Conservation (phyloP, 176 grass and related monocot genomes). For the Oryza coarctata region DNA sequence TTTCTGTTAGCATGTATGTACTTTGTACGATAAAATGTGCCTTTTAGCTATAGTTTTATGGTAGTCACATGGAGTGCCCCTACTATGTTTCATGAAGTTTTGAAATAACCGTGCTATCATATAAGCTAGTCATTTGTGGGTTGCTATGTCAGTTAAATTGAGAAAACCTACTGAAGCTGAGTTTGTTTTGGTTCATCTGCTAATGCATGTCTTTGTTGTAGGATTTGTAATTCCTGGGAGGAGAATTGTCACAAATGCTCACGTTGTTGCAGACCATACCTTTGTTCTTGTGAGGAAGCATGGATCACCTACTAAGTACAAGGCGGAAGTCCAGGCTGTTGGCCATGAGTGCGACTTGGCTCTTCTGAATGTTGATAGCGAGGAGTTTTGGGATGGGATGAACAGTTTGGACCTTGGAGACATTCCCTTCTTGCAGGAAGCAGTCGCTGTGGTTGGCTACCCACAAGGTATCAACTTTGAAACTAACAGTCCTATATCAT, state of each 20-base stretch:
- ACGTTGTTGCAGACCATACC: conserved; percentile 93
- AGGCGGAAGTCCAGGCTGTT: conserved; percentile 85
- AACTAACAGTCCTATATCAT: conserved; percentile 7
- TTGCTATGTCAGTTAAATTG: not conserved
- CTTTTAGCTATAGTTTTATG: not conserved
- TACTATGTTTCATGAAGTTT: conserved; percentile 14
- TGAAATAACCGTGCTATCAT: not conserved
- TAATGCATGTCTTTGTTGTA: conserved; percentile 42
- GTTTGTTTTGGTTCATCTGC: not conserved
- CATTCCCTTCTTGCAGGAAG: conserved; percentile 95
- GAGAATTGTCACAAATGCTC: conserved; percentile 85
- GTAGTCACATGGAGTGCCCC: not conserved
- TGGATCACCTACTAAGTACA: conserved; percentile 92
- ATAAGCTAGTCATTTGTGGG: not conserved
- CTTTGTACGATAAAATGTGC: not conserved
- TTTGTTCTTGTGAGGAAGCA: conserved; percentile 99
- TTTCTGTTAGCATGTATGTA: conserved; percentile 1
- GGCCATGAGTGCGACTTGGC: conserved; percentile 96
- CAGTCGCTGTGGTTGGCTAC: conserved; percentile 90
- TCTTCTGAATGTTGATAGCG: conserved; percentile 73
- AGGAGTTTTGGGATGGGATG: conserved; percentile 97
- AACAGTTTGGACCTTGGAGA: conserved; percentile 87
- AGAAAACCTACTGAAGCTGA: not conserved
- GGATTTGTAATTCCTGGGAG: conserved; percentile 82
- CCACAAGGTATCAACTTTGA: conserved; percentile 71